Evolutionary conservation across 495 filamentous ascomycete genomes (phyloP).

Genomic region (Chaetomium cochliodes): DNA sequence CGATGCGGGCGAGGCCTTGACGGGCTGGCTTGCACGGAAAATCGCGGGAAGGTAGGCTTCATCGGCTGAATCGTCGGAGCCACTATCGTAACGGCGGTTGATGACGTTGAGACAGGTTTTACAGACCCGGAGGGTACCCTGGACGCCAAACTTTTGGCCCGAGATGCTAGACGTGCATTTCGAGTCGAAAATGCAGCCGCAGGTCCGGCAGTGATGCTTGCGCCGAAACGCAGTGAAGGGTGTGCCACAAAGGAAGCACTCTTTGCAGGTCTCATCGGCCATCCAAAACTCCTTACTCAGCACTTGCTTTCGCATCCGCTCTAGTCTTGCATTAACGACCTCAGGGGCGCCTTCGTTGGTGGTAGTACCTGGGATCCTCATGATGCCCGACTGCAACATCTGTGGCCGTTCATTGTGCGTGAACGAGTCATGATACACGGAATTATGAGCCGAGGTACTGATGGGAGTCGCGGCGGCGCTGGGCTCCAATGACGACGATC

Average conservation of each 20-base stretch:
- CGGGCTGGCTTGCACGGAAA: constrained; percentile 51
- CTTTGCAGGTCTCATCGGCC: constrained; percentile 96
- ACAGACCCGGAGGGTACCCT: constrained; percentile 83
- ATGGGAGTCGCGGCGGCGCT: constrained; percentile 53
- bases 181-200: constrained; percentile 96
- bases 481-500: constrained; percentile 62
- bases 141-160: constrained; percentile 82
- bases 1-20: constrained; percentile 36
- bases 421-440: constrained; percentile 53
- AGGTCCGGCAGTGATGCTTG: constrained; percentile 93
- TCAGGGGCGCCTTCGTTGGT: constrained; percentile 57
- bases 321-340: constrained; percentile 58
- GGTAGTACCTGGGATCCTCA: constrained; percentile 55
- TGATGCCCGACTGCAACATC: constrained; percentile 43
- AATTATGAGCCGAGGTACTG: constrained; percentile 56
- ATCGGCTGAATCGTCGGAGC: constrained; percentile 79
- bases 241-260: constrained; percentile 89
- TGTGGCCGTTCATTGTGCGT: constrained; percentile 44
- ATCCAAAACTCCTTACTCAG: constrained; percentile 98
- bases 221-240: constrained; percentile 90
- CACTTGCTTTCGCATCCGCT: constrained; percentile 75
- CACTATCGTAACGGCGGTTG: constrained; percentile 80
- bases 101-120: constrained; percentile 94
- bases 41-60: constrained; percentile 56
- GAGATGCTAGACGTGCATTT: constrained; percentile 91